These are phyloP conservation scores for Lachancea dasiensis DNA, from an alignment of 805 yeast genomes.

Conservation along the genomic window DNA sequence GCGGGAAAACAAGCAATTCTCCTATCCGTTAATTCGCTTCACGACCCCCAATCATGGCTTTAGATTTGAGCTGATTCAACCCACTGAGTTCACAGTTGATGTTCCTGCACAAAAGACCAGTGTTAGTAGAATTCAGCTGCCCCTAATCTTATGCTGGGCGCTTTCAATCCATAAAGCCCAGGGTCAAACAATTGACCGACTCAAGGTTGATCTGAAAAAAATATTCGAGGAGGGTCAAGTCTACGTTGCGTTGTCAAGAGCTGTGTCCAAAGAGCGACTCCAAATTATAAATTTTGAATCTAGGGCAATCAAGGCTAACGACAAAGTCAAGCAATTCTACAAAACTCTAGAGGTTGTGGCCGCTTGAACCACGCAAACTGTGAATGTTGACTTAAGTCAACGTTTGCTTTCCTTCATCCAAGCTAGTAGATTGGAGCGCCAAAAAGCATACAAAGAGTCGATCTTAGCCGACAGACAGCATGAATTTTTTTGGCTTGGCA, in stretches of 20 bases:
- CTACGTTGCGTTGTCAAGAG: slow-evolving; percentile 77
- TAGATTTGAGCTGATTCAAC: slow-evolving; percentile 32
- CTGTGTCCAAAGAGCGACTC: slow-evolving; percentile 56
- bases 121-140: slow-evolving; percentile 51
- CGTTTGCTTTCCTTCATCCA: too few species aligned
- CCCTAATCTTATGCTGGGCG: slow-evolving; percentile 75
- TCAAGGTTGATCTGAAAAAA: slow-evolving; percentile 59
- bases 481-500: too few species aligned
- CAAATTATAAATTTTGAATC: slow-evolving; percentile 64
- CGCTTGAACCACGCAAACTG: not conserved
- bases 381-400: too few species aligned
- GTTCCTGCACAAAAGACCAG: slow-evolving; percentile 29
- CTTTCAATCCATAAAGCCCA: slow-evolving; percentile 80
- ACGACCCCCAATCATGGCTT: slow-evolving; percentile 19
- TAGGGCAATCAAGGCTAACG: slow-evolving; percentile 50
- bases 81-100: slow-evolving; percentile 37
- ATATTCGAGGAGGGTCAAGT: slow-evolving; percentile 80
- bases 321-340: slow-evolving; percentile 58
- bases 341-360: slow-evolving; percentile 33
- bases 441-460: too few species aligned
- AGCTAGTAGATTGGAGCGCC: too few species aligned
- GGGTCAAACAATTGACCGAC: slow-evolving; percentile 72
- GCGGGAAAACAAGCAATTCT: slow-evolving; percentile 13
- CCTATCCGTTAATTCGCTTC: slow-evolving; percentile 34
- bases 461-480: too few species aligned